Base-by-base conservation (phyloP, 768 basidiomycete species). In the Mycena alexandri region DNA sequence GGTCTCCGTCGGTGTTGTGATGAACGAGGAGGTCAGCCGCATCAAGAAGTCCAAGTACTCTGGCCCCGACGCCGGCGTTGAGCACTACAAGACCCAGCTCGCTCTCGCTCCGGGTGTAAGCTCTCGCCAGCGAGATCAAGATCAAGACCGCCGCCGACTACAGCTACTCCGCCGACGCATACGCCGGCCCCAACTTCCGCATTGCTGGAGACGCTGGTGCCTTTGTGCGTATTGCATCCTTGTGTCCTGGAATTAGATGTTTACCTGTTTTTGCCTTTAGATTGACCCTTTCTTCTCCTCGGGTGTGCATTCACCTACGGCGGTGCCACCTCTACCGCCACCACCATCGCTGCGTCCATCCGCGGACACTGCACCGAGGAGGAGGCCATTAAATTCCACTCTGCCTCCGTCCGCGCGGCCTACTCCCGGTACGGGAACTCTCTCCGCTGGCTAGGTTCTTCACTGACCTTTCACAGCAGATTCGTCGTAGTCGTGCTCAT, bases 211-310 rank as follows among this genome's bases (percentile, higher is more conserved):
- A 80, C 53, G 78, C 42, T 51, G 36, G 36, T 51, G 57, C 57
- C 21, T 59, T 59, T 14, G 55, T 57, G 55, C 43, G 55, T 44
- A 12, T n/a, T 17, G n/a, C n/a, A 33, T 84, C 86, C n/a, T 16
- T 19, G 86, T 3, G 87, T 88, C 71, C 16, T 19, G 7, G 6
- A 29, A 29, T 29, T 22, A 24, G 44, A 3, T 11, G 3, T 17
- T 57, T 7, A 29, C 25, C 17, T 29, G 11, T 3, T 16, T 8
- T 10, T 42, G 29, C 29, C 6, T 29, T 4, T 25, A 57, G 55
- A 89, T 89, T 62, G 88, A 89, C 68, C 88, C 88, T 1, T 85
- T 89, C 77, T 89, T 89, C 76, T 89, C 88, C 7, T 86, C 85
- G 47, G 82, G 82, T 0, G 79, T 82, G 34, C 82, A 83, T 70